A percentile compares a stretch with the other conserved stretches of the same genome.
These are phyloP conservation scores for Metroxylon sagu DNA, from an alignment of 176 grass and related monocot species.

Conservation along the genomic window DNA sequence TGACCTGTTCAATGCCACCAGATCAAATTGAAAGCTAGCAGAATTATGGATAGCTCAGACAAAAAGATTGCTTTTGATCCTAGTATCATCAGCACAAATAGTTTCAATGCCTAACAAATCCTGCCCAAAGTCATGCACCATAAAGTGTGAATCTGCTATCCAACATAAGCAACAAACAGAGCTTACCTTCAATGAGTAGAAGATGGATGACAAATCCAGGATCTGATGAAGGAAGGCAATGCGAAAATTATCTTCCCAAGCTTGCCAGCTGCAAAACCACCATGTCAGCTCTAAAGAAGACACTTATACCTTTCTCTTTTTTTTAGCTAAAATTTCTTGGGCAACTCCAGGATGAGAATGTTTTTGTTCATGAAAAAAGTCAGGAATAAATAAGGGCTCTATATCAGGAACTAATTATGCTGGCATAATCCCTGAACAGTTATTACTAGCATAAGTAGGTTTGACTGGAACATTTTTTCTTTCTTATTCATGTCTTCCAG, in stretches of 20 bases:
- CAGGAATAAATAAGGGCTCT: too few relatives aligned
- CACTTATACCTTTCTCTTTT: too few relatives aligned
- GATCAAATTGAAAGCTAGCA: constrained; percentile 24
- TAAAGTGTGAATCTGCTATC: neutral
- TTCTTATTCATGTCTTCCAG: too few relatives aligned
- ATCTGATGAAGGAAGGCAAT: constrained; percentile 50
- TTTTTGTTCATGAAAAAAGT: too few relatives aligned
- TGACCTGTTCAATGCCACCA: constrained; percentile 48
- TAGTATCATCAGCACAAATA: neutral
- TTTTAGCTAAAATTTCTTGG: too few relatives aligned
- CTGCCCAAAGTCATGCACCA: neutral
- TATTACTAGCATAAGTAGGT: too few relatives aligned
- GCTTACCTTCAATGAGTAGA: constrained; percentile 73
- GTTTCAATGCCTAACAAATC: neutral
- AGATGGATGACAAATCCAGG: constrained; percentile 44
- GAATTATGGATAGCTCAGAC: constrained; percentile 5
- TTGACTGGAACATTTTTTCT: too few relatives aligned
- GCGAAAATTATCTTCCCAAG: constrained; percentile 48
- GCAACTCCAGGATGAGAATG: too few relatives aligned
- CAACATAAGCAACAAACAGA: neutral
- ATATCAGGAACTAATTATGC: too few relatives aligned
- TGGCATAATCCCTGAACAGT: too few relatives aligned
- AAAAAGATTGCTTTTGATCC: too few relatives aligned
- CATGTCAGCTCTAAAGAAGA: constrained; percentile 7
- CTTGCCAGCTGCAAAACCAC: constrained; percentile 66